These are phyloP conservation scores for Daedalea quercina DNA, from an alignment of 768 basidiomycete species.

Conservation along the genomic window DNA sequence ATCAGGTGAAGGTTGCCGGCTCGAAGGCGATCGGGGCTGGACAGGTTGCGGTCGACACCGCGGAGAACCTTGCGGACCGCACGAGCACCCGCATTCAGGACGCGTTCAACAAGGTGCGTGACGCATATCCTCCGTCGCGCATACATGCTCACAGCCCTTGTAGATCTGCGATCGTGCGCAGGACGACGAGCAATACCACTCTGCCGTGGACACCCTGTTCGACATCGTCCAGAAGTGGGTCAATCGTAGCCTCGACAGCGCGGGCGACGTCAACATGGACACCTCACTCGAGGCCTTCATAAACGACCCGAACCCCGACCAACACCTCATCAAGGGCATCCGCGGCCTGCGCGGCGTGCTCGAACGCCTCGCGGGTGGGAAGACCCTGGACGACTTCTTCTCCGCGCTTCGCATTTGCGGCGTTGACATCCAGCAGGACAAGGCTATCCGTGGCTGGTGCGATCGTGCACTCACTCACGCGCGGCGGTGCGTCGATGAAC, in stretches of 20 bases:
- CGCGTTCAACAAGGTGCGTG: conserved; percentile 46
- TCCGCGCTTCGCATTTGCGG: conserved; percentile 35
- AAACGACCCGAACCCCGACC: conserved; percentile 54
- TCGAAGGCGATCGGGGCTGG: conserved; percentile 47
- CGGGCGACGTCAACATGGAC: conserved; percentile 34
- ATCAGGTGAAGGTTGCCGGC: conserved; percentile 52
- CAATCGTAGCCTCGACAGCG: conserved; percentile 42
- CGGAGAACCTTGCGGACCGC: conserved; percentile 38
- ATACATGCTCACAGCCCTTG: background rate
- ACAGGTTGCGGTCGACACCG: conserved; percentile 35
- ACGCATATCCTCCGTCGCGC: background rate
- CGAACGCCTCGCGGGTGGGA: conserved; percentile 47
- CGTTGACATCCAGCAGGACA: conserved; percentile 45
- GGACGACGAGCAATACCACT: conserved; percentile 50
- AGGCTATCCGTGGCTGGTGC: conserved; percentile 46
- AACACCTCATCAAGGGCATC: conserved; percentile 52
- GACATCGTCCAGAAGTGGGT: conserved; percentile 51
- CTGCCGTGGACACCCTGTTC: conserved; percentile 52
- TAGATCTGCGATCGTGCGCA: conserved; percentile 64
- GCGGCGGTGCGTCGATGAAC: conserved; percentile 39
- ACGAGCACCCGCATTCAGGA: conserved; percentile 39
- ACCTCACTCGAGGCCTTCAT: conserved; percentile 50
- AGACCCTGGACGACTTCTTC: conserved; percentile 44
- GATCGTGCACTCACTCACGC: conserved; percentile 45
- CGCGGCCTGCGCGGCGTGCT: conserved; percentile 30